phyloP scores from a whole-genome alignment of 2,329 filamentous ascomycete genomes.

The Talaromyces marneffei region DNA sequence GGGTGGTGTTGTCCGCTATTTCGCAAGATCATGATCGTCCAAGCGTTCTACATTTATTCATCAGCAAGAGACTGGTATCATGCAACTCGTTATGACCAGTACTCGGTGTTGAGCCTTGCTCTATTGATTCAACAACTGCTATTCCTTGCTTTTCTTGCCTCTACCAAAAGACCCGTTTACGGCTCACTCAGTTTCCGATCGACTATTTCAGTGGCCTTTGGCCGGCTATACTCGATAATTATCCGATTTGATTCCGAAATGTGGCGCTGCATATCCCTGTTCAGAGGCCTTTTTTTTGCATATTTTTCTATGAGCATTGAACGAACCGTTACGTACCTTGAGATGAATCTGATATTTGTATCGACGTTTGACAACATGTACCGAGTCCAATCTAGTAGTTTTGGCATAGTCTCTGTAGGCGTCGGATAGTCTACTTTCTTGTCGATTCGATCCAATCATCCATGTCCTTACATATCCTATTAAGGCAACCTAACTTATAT shows the following conservation, averaged over 20 bases:
- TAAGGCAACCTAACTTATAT: not conserved
- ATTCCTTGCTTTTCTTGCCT: not conserved
- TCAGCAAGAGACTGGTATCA: not conserved
- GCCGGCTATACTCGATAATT: not conserved
- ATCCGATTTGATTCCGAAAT: not conserved
- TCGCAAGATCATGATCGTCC: conserved; percentile 1
- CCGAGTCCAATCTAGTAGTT: not conserved
- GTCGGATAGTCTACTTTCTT: not conserved
- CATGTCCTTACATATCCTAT: not conserved
- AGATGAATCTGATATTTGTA: not conserved
- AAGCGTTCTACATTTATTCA: conserved; percentile 10
- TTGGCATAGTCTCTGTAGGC: not conserved
- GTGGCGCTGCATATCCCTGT: not conserved
- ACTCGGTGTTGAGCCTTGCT: not conserved
- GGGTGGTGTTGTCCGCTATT: conserved; percentile 2
- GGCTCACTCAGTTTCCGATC: not conserved
- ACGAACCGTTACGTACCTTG: not conserved
- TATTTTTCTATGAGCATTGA: not conserved
- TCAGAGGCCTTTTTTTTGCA: not conserved
- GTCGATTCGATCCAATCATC: not conserved
- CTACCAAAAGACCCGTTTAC: not conserved
- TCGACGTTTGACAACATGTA: not conserved
- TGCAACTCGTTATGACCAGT: not conserved
- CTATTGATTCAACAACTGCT: not conserved
- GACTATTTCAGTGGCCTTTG: not conserved